These are phyloP conservation scores for Vitis hybrid DNA, from an alignment of 177 flowering plant genomes.

Conservation along the genomic window DNA sequence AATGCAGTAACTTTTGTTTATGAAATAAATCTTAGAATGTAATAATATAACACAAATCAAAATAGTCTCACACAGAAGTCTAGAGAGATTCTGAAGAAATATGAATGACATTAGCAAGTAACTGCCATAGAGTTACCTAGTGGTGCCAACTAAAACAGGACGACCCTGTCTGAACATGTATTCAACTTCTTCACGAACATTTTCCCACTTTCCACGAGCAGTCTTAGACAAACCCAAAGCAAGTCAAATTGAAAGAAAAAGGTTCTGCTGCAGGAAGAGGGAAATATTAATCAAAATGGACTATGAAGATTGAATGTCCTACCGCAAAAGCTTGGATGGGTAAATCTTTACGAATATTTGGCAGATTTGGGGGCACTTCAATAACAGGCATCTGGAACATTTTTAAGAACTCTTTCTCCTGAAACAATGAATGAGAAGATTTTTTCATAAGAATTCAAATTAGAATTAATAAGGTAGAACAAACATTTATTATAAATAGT, in stretches of 20 bases:
- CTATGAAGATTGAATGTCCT: constrained; percentile 12
- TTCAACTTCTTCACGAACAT: constrained; percentile 81
- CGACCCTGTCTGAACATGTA: constrained; percentile 83
- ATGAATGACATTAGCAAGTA: constrained; percentile 2
- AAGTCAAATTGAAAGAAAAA: not conserved
- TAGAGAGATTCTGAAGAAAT: not conserved
- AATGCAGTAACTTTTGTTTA: too few relatives aligned
- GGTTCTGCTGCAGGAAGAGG: not conserved
- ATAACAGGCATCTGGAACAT: constrained; percentile 97
- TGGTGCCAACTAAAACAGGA: constrained; percentile 96
- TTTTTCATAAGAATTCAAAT: not conserved
- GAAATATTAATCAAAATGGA: not conserved
- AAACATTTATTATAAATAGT: not conserved
- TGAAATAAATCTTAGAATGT: not conserved
- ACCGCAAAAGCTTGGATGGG: constrained; percentile 98
- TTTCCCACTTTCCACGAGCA: constrained; percentile 86
- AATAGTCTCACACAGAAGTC: not conserved
- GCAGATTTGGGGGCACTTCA: constrained; percentile 91
- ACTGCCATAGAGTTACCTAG: constrained; percentile 53
- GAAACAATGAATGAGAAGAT: constrained; percentile 13
- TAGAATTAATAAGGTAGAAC: not conserved
- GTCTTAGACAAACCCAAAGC: constrained; percentile 43
- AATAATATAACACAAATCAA: not conserved
- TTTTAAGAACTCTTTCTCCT: constrained; percentile 96
- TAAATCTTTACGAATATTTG: constrained; percentile 87